Base-by-base conservation (phyloP, 495 filamentous ascomycete genomes). In the Lindgomyces ingoldianus region DNA sequence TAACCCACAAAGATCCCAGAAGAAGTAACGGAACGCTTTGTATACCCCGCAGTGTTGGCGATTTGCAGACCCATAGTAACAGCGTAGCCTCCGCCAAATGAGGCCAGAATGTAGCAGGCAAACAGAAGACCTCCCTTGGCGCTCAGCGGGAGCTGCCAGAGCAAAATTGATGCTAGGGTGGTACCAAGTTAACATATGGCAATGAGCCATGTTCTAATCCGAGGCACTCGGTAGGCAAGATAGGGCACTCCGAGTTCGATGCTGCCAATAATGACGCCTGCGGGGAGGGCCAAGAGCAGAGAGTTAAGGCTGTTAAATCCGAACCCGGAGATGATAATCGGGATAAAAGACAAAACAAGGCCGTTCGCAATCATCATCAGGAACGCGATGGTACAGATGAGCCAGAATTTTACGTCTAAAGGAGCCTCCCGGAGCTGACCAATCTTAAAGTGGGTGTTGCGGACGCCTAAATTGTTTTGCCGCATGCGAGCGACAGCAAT, bases 21-120 rank as follows among this genome's bases (percentile, higher is more conserved):
- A 1, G 70, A 73, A 8, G 73, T 72, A 27, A 79, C 65, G 0
- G 74, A 73, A 11, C 76, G 72, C 62, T 79, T 79, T 0, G 77
- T 80, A 54, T 80, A 78, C 1, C 79, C 79, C 0, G 79, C 78
- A 51, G 73, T 79, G 65, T 81, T 81, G 9, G 78, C 79, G 42
- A 79, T 73, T 42, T 75, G 71, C 14, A 81, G 64, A 1, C 79
- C 76, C 76, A 82, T 80, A 11, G 67, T 48, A 16, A 73, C 69
- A n/a, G 64, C 68, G 57, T 72, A 73, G 42, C 55, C 57, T 3
- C 69, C 71, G 21, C 71, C 69, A 33, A 64, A 73, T 3, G 47
- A 57, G 4, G 69, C 65, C 0, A 82, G 69, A 52, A 80, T 76
- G 41, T 76, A 75, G 14, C 72, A 74, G 6, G 74, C 78, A 57